These are phyloP conservation scores for Fusarium siculi DNA, from an alignment of 2,329 filamentous ascomycete species.

Conservation along the genomic window DNA sequence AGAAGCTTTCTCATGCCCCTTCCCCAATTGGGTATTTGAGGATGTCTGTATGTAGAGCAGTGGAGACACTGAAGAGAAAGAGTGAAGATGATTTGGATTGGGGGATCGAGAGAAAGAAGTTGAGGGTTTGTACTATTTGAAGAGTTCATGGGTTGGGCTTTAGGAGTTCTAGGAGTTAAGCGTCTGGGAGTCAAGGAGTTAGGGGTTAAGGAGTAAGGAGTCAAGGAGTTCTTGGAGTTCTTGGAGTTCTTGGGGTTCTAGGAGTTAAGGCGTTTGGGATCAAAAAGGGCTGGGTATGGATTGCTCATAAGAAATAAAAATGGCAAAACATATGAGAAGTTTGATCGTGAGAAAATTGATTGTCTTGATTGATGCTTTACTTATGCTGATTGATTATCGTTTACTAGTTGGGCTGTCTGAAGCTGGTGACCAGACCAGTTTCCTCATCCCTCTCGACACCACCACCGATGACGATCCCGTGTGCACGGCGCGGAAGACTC, in stretches of 20 bases:
- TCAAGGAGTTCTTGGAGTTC: too few relatives aligned
- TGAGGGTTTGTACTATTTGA: neutral
- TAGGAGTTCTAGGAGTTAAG: neutral
- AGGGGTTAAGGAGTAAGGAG: too few relatives aligned
- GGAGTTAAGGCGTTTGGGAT: neutral
- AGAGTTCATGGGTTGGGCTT: neutral
- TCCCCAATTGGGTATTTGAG: fast-evolving
- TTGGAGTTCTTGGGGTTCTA: too few relatives aligned
- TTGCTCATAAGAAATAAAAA: too few relatives aligned
- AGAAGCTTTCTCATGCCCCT: neutral
- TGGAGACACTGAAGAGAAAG: neutral
- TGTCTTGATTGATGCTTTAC: neutral
- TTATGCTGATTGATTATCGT: neutral
- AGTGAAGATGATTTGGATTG: neutral
- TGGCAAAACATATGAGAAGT: fast-evolving
- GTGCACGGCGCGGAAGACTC: conserved; percentile 47
- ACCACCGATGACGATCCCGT: conserved; percentile 57
- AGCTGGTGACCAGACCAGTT: conserved; percentile 53
- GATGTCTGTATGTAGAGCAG: neutral
- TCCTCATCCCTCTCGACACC: conserved; percentile 53
- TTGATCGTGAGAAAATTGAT: neutral
- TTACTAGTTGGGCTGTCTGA: conserved; percentile 18
- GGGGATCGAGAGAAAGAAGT: neutral
- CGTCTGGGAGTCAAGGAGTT: neutral
- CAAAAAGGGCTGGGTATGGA: neutral